A percentile compares a stretch with the other conserved stretches of the same genome.
These are phyloP conservation scores for Polygonum maritimum DNA, from an alignment of 148 eudicot genomes.

Conservation along the genomic window DNA sequence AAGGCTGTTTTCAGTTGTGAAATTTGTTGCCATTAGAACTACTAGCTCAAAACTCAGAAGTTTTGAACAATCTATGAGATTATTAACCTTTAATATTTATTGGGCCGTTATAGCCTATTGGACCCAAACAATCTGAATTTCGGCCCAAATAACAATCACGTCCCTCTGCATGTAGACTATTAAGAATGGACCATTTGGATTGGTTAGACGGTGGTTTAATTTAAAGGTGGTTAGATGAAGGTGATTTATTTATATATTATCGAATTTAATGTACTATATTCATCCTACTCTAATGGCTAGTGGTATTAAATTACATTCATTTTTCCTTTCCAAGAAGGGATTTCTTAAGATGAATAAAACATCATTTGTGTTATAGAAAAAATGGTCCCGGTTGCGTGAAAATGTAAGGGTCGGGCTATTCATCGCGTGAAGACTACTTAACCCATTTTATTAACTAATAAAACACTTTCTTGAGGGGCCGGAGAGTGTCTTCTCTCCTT, in stretches of 20 bases:
- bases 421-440: no score
- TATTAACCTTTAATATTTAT: not conserved
- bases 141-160: not conserved
- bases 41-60: not conserved
- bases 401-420: no score
- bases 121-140: not conserved
- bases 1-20: not conserved
- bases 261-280: no score
- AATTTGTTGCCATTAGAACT: not conserved
- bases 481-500: no score
- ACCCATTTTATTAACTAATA: no score
- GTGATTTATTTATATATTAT: not conserved
- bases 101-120: not conserved
- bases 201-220: not conserved
- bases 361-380: no score
- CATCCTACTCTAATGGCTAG: no score
- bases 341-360: no score
- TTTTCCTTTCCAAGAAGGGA: no score
- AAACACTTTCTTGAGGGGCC: no score
- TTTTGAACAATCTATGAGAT: not conserved
- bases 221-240: not conserved
- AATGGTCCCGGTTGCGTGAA: no score
- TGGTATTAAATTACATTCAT: no score
- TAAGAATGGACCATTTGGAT: not conserved
- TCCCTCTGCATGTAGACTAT: not conserved